Evolutionary conservation across 345 rosid species (phyloP), one percentile per base, ranked within the genome.

Genomic region (Tarenaya hassleriana): DNA sequence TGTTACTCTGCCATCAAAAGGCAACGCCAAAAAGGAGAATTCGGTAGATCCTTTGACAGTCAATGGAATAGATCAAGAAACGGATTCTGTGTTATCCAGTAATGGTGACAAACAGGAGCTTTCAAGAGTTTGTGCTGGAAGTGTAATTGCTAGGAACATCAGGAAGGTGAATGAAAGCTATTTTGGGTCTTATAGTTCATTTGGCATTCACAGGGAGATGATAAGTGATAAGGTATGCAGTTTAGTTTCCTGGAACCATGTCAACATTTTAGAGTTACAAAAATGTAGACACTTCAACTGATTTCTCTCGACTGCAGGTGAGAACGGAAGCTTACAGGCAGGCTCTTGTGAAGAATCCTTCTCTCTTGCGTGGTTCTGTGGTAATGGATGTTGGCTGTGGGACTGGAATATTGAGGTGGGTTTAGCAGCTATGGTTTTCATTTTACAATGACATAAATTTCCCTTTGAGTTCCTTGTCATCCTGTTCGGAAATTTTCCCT

Each of bases 341-440:
- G 71, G 96, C 98, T 57, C 56, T 92, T 63, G 56, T 88, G 77
- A 68, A 79, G 69, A 88, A 92, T 68, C 86, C 86, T 48, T 76
- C 86, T 51, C 86, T 88, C 58, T 55, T 92, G 49, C 68, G 34
- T 34, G 87, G 74, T 67, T 79, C 90, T 29, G 80, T 81, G 67
- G 96, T 88, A 12, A 92, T 92, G 96, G 98, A 88, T 77, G 88
- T 88, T 53, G 98, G 98, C 52, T 88, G 95, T 73, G 98, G 98
- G 47, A 92, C 96, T 42, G 98, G 98, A 61, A 73, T 91, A 57
- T 60, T 91, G 61, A 91, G 98, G 98, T 84, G 57, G 44, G 63
- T 9, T 32, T 52, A 17, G 41, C 13, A 17, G 29, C 31, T 50
- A 24, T 17, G 20, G 41, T 34, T 60, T 42, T 59, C 33, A 12